Conservation (phyloP, 306 rosid genomes). For the Urtica urens region DNA sequence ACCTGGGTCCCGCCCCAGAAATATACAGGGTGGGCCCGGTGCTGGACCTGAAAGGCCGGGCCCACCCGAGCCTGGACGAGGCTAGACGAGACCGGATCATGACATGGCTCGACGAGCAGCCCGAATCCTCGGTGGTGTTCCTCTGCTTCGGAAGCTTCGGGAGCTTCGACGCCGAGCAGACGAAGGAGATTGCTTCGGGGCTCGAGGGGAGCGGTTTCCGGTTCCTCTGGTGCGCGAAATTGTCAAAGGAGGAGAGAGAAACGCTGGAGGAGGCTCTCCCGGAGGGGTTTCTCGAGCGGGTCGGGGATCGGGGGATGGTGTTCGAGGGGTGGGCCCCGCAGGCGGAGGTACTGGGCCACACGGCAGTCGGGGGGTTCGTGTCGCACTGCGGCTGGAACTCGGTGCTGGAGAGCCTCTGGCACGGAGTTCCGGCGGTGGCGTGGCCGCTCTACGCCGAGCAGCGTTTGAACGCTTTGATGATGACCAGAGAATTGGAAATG, state of each 20-base stretch:
- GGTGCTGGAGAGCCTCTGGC: conserved; percentile 55
- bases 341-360: conserved; percentile 37
- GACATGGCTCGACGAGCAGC: conserved; percentile 46
- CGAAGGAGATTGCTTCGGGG: conserved; percentile 42
- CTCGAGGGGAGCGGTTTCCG: conserved; percentile 33
- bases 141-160: conserved; percentile 64
- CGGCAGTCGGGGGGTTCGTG: conserved; percentile 40
- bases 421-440: conserved; percentile 52
- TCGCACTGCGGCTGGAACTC: conserved; percentile 74
- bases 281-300: conserved; percentile 50
- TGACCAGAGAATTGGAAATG: conserved; percentile 38
- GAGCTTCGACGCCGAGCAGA: conserved; percentile 36
- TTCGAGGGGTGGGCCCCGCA: conserved; percentile 57
- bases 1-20: conserved; percentile 30
- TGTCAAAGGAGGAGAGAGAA: conserved; percentile 41
- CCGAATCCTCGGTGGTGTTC: conserved; percentile 32
- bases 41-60: conserved; percentile 23
- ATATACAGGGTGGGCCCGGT: conserved; percentile 48
- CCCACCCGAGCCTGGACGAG: conserved; percentile 24
- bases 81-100: conserved; percentile 28
- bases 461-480: conserved; percentile 42
- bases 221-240: conserved; percentile 42
- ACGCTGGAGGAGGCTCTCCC: conserved; percentile 27
- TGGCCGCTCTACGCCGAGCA: conserved; percentile 77
- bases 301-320: conserved; percentile 35